phyloP scores from a whole-genome alignment of 805 yeast species.

The Priceomyces carsonii region DNA sequence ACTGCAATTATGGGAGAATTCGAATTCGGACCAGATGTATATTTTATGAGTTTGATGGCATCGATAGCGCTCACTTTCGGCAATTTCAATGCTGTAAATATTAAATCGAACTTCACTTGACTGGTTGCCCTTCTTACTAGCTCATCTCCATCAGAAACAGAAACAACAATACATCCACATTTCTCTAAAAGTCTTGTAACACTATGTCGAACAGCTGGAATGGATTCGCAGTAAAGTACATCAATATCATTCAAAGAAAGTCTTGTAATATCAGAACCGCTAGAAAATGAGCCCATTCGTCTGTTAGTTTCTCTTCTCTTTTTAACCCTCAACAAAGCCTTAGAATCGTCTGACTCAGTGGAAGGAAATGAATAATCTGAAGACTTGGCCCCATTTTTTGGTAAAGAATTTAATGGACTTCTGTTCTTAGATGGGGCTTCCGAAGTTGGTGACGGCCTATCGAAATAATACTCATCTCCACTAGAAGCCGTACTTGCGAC shows the following conservation, averaged over 20 bases:
- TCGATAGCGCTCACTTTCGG: conserved; percentile 72
- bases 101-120: conserved; percentile 79
- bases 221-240: conserved; percentile 82
- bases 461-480: conserved; percentile 30
- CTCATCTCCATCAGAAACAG: conserved; percentile 80
- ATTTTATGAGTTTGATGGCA: conserved; percentile 71
- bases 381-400: conserved; percentile 22
- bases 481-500: conserved; percentile 31
- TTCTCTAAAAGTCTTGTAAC: conserved; percentile 62
- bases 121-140: conserved; percentile 79
- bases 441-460: conserved; percentile 7
- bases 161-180: conserved; percentile 77
- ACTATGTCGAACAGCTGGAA: conserved; percentile 75
- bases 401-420: conserved; percentile 25
- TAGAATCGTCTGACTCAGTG: conserved; percentile 66
- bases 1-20: conserved; percentile 75
- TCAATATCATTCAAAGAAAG: conserved; percentile 44
- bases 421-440: conserved; percentile 14
- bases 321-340: conserved; percentile 53
- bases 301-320: conserved; percentile 56
- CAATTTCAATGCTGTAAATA: conserved; percentile 70
- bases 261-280: conserved; percentile 4
- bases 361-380: conserved; percentile 51
- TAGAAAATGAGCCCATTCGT: conserved; percentile 18
- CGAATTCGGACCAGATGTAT: conserved; percentile 76